Conservation (phyloP, 1,139 yeast genomes). For the Pichia sp. region DNA sequence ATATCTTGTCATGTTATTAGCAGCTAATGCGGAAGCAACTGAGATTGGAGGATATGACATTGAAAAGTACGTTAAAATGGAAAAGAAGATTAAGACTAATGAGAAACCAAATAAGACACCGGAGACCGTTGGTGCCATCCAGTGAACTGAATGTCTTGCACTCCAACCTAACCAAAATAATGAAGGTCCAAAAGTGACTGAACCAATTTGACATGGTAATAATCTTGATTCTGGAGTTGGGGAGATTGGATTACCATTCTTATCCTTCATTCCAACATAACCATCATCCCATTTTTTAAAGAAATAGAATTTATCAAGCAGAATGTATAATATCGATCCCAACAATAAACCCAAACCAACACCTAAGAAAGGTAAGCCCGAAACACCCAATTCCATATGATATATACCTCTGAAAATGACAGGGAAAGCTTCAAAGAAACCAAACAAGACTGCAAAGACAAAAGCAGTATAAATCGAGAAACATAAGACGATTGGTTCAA, state of each 20-base stretch:
- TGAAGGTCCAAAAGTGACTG: constrained; percentile 58
- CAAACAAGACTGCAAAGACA: constrained; percentile 67
- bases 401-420: constrained; percentile 61
- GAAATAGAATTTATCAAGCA: constrained; percentile 40
- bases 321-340: constrained; percentile 48
- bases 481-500: constrained; percentile 64
- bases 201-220: constrained; percentile 33
- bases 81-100: constrained; percentile 63
- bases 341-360: constrained; percentile 57
- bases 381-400: constrained; percentile 48
- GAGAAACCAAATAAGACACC: constrained; percentile 76
- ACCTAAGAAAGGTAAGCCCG: constrained; percentile 64
- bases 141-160: constrained; percentile 54
- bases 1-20: constrained; percentile 67
- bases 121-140: constrained; percentile 74
- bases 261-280: constrained; percentile 49
- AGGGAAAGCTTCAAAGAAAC: constrained; percentile 74
- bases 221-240: constrained; percentile 41
- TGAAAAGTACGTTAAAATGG: constrained; percentile 64
- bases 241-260: constrained; percentile 44
- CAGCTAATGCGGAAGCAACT: constrained; percentile 75
- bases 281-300: constrained; percentile 61
- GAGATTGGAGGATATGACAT: constrained; percentile 67
- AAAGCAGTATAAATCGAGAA: constrained; percentile 64
- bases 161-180: constrained; percentile 85